phyloP scores from a whole-genome alignment of 768 basidiomycete species.

The Gymnopilus dilepis region DNA sequence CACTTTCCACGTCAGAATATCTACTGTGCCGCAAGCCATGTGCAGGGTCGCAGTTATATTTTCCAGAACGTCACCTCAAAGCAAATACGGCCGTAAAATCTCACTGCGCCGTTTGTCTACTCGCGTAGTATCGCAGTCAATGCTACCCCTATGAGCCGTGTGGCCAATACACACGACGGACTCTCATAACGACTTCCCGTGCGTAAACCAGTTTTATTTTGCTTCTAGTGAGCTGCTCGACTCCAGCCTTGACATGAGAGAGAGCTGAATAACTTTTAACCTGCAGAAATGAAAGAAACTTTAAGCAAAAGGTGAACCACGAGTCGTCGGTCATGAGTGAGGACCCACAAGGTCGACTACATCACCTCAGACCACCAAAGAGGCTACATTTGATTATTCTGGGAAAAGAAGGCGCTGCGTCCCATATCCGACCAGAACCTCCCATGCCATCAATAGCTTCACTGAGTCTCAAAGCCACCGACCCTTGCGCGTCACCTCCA shows the following conservation, averaged over 20 bases:
- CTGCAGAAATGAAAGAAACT: not conserved
- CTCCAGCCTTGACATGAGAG: not conserved
- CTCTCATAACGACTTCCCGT: not conserved
- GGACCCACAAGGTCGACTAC: not conserved
- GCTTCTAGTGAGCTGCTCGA: not conserved
- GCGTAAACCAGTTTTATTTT: not conserved
- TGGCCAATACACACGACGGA: too few species aligned
- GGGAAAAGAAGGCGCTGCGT: too few species aligned
- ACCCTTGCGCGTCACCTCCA: too few species aligned
- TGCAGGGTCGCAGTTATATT: not conserved
- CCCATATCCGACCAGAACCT: too few species aligned
- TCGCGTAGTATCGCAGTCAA: not conserved
- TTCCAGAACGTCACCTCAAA: not conserved
- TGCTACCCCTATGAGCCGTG: not conserved
- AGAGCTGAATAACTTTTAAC: too few species aligned
- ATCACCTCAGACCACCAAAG: not conserved
- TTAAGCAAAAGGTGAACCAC: too few species aligned
- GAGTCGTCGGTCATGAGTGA: not conserved
- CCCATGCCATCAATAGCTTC: too few species aligned
- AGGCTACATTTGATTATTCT: too few species aligned
- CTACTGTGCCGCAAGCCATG: not conserved
- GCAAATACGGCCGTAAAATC: not conserved
- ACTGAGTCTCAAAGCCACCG: too few species aligned
- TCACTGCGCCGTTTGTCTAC: not conserved
- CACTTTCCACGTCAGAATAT: not conserved